Evolutionary conservation across 1,284 basidiomycete genomes (phyloP).

Genomic region (Moesziomyces sp.): DNA sequence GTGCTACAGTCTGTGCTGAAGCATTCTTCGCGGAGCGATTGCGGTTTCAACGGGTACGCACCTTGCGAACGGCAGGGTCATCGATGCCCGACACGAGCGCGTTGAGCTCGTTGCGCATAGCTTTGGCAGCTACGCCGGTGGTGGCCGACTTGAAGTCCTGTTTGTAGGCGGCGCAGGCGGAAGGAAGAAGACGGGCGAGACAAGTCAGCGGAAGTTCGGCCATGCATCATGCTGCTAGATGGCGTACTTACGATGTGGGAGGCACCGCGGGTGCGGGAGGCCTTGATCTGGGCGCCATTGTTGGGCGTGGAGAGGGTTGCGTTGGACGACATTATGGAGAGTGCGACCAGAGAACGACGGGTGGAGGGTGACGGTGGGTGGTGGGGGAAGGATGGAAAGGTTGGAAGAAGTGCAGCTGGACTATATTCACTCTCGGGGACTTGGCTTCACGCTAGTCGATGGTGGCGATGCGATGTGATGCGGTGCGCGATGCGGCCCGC

Average conservation of each 20-base stretch:
- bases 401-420: not conserved
- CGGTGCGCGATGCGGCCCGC: conserved; percentile 19
- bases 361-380: conserved; percentile 3
- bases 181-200: not conserved
- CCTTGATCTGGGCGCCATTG: conserved; percentile 60
- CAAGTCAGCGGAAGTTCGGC: conserved; percentile 2
- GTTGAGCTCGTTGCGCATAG: conserved; percentile 98
- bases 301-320: conserved; percentile 61
- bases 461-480: conserved; percentile 13
- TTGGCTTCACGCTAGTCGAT: not conserved
- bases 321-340: conserved; percentile 48
- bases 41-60: conserved; percentile 67
- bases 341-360: not conserved
- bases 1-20: not conserved
- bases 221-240: not conserved
- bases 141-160: conserved; percentile 95
- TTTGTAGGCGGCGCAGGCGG: not conserved
- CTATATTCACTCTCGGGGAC: conserved; percentile 11
- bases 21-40: not conserved
- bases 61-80: conserved; percentile 77
- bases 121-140: conserved; percentile 94
- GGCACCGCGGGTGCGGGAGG: conserved; percentile 63
- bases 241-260: conserved; percentile 64
- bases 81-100: conserved; percentile 78
- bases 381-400: conserved; percentile 2